A percentile compares a stretch with the other conserved stretches of the same genome.
Conservation (phyloP, 1,284 basidiomycete genomes). For the Xerocomus nothofagi region DNA sequence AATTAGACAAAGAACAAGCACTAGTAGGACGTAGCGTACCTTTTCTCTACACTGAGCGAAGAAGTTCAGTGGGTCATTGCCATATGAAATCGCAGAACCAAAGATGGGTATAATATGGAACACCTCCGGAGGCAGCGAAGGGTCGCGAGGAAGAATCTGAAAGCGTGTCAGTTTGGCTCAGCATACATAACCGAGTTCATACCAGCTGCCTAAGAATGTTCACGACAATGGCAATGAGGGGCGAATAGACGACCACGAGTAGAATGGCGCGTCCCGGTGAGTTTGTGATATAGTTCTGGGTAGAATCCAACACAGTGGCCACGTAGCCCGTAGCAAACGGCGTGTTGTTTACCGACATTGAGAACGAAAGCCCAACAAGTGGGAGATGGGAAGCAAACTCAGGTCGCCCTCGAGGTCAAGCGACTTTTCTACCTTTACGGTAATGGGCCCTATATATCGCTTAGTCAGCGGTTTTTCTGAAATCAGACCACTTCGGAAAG, state of each 20-base stretch:
- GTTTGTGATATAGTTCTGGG: constrained; percentile 22
- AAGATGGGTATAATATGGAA: constrained; percentile 80
- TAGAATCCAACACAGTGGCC: constrained; percentile 17
- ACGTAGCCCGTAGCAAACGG: constrained; percentile 27
- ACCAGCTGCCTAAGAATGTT: constrained; percentile 67
- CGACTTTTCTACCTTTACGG: constrained; percentile 9
- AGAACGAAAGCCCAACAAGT: not conserved
- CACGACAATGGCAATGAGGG: constrained; percentile 49
- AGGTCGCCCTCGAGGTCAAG: not conserved
- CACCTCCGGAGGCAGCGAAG: constrained; percentile 68
- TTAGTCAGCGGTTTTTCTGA: constrained; percentile 24
- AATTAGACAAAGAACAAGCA: constrained; percentile 3
- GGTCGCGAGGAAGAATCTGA: constrained; percentile 55
- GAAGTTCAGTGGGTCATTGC: constrained; percentile 80
- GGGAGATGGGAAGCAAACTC: not conserved
- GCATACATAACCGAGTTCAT: constrained; percentile 21
- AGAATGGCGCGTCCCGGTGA: constrained; percentile 27
- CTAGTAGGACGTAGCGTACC: constrained; percentile 50
- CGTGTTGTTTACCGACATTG: constrained; percentile 31
- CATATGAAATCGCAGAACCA: constrained; percentile 75
- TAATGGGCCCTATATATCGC: constrained; percentile 1
- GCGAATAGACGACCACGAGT: constrained; percentile 35
- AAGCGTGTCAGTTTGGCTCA: constrained; percentile 7
- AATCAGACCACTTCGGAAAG: constrained; percentile 22
- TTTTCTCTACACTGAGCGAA: constrained; percentile 78